Evolutionary conservation across 176 grass and related monocot species (phyloP), one percentile per base, ranked within the genome.

Genomic region (Phoenix dactylifera): DNA sequence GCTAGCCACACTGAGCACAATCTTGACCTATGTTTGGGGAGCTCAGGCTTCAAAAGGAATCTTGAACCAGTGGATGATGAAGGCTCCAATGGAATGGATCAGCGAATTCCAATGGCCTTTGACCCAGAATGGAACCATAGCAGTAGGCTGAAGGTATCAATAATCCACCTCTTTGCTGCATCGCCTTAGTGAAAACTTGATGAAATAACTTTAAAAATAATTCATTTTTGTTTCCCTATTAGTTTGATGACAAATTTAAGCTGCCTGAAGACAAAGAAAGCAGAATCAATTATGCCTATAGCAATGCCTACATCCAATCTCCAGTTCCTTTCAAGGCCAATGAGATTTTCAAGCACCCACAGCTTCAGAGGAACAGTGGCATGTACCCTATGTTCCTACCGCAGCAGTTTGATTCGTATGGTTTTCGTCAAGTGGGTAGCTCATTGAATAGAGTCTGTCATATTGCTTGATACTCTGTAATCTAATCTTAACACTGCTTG

Each of bases 21-120:
- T 26, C 87, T 90, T 0, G 76, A 82, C 64, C 75, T 90, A 59
- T 74, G 72, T 63, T 72, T 86, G 17, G 75, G 82, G 22, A 79
- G 68, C 82, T 72, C 82, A 0, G 44, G 71, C 30, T 50, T 67
- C 23, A 76, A 77, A 57, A 59, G 67, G 62, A 28, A 62, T n/a
- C 28, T 66, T 49, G 6, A 71, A 26, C 22, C 54, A 16, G 5
- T 6, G 26, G 22, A 44, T 30, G 22, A 4, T 3, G 55, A 60
- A 18, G 24, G 44, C 50, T 20, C 55, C 28, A 63, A 39, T 20
- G 1, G 7, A 54, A n/a, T 16, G 3, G 70, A 72, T 32, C 70
- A 55, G 39, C 58, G 14, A 62, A 18, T 48, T 22, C 26, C 50
- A 3, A 16, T 44, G 28, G 15, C 49, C 9, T 63, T 63, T 16